Evolutionary conservation across 2,329 filamentous ascomycete genomes (phyloP), one percentile per base, ranked within the genome.

Genomic region (Cytospora piceae): DNA sequence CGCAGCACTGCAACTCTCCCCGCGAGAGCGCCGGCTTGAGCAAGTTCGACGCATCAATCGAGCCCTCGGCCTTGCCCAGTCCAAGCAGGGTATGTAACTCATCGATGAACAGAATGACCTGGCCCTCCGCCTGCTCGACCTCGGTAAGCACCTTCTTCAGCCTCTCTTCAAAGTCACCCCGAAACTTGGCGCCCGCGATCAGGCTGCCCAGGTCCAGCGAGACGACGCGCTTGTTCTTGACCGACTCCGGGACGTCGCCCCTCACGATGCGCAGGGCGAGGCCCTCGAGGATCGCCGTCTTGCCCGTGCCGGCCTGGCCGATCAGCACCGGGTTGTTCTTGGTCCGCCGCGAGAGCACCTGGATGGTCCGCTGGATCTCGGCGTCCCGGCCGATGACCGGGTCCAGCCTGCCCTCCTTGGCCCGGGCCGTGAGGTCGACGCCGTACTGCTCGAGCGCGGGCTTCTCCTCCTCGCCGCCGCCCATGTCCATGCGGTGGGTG

Each of bases 271-370:
- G 85, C 74, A 95, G 87, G 12, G 94, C 94, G 49, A 98, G 81
- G 1, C 94, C 94, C 78, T 98, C 94, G 3, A 97, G 80, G 60
- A 97, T 92, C 1, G 94, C 94, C 7, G 94, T 98, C 80, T 98
- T 98, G 68, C 94, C 94, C 0, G 93, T 96, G 70, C 94, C 94
- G 11, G 93, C 92, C 56, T 88, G 89, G 68, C 94, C 94, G 66
- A 97, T 97, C n/a, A 97, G 81, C 0, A 97, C 94, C 0, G 94
- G 94, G 70, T 96, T 96, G 73, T 97, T 98, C 78, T 98, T 98
- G 9, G 95, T 98, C 67, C 95, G 85, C 69, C 95, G 84, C 20
- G 94, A 97, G 1, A 99, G 80, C 14, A 99, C 91, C 74, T 98
- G 95, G 67, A 98, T 97, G 0, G 94, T 97, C 58, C 95, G 85